Evolutionary conservation across 2,329 filamentous ascomycete species (phyloP).

Genomic region (Fusarium udum): DNA sequence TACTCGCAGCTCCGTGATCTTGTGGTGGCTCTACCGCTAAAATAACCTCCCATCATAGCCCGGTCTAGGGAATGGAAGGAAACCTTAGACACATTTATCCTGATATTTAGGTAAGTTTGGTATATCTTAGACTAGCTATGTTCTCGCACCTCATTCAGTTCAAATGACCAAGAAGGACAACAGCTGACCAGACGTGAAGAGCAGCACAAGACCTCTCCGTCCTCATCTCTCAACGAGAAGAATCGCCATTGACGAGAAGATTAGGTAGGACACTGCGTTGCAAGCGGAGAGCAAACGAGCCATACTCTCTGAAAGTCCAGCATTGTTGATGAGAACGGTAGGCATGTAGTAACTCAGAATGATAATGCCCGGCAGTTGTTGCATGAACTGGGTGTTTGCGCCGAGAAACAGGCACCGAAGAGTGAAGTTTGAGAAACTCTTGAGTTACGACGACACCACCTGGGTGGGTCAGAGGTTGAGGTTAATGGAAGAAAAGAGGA

Average conservation of each 20-base stretch:
- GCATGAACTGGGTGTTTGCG: constrained; percentile 52
- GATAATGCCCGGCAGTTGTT: constrained; percentile 32
- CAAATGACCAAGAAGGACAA: constrained; percentile 23
- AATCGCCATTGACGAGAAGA: constrained; percentile 20
- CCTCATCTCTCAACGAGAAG: constrained; percentile 19
- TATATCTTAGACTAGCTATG: too few species aligned
- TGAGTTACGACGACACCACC: constrained; percentile 24
- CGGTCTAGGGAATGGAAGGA: background rate
- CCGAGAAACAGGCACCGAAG: constrained; percentile 46
- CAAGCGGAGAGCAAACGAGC: constrained; percentile 61
- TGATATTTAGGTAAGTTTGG: too few species aligned
- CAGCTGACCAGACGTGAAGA: constrained; percentile 21
- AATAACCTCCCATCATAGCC: background rate
- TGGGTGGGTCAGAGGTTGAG: background rate
- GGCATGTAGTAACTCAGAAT: constrained; percentile 49
- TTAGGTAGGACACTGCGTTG: constrained; percentile 43
- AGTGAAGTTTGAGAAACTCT: constrained; percentile 21
- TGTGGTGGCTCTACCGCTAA: background rate
- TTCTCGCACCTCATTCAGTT: background rate
- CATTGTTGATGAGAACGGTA: constrained; percentile 60
- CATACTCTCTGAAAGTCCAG: constrained; percentile 58
- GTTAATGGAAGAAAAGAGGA: too few species aligned
- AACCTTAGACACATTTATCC: too few species aligned
- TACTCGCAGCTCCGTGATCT: too few species aligned
- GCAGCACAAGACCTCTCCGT: constrained; percentile 25